Base-by-base conservation (phyloP, 768 basidiomycete species). In the Phlebiopsis gigantea region DNA sequence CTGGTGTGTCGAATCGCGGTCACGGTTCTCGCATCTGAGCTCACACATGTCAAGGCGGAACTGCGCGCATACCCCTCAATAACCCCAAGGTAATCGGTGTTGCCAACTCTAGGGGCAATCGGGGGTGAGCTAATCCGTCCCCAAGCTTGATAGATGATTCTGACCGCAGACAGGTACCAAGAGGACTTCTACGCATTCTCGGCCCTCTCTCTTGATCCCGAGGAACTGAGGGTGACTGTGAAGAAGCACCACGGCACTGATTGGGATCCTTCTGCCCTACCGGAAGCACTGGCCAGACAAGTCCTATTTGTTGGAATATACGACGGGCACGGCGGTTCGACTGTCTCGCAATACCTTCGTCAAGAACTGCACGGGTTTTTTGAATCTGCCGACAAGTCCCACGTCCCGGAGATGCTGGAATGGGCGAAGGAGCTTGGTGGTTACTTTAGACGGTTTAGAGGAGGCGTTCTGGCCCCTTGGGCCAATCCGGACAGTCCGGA, bases 251-350 rank as follows among this genome's bases (percentile, higher is more conserved):
- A 84, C 57, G 78, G 76, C 39, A 69, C 87, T 54, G 80, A 88
- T 52, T 96, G 94, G 94, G 79, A 89, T 60, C 84, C 88, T 0
- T 68, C 76, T 25, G 64, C 62, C 25, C 73, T 81, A 8, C 77
- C 76, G 1, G 76, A 84, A 30, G 72, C 77, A 5, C 73, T 91
- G 21, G 78, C 89, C 1, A 73, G 82, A 26, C 92, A 97, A 69
- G 88, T 85, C 6, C 78, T 92, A 5, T 93, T 90, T 63, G 82
- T 93, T 34, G 94, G 93, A 28, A 86, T 97, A 56, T 97, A 93
- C 68, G 94, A 97, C 57, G 94, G 94, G 7, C 94, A 97, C 65
- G 94, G 94, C 6, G 94, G 94, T 8, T 87, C 87, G n/a, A 87
- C 87, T 9, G 93, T 95, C 17, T 88, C 93, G 2, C 84, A 90